Evolutionary conservation across 1,284 basidiomycete species (phyloP), one percentile per base, ranked within the genome.

Genomic region (Puccinia novopanici): DNA sequence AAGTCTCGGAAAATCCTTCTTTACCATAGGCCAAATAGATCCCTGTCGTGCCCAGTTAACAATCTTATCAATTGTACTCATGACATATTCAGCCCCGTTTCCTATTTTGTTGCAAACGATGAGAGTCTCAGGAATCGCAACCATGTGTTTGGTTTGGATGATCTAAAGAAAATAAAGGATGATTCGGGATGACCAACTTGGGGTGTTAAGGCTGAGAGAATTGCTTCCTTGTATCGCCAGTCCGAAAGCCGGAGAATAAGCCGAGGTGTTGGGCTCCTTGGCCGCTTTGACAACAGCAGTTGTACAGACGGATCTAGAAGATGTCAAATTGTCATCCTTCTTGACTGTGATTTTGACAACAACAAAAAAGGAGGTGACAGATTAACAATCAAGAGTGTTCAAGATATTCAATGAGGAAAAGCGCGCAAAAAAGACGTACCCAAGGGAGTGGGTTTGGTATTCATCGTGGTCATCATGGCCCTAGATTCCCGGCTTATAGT

Each of bases 1-100:
- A 22, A 52, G 17, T 24, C 8, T 3, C 45, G 45, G 19, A 5
- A 65, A 37, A 10, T 34, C 34, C 17, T 6, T 30, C n/a, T 94
- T 98, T 68, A 95, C 98, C 95, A 99, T 97, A 61, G 97, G 97
- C 97, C 97, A 99, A 91, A 98, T 96, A 45, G 94, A 97, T 80
- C 96, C 92, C 87, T 98, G 95, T 81, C 96, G 89, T 19, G 92
- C 95, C 96, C 96, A 99, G 87, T 99, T 99, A 84, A 92, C 93
- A 61, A 99, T 90, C 88, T 98, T 98, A 88, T 99, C 96, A 81
- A 98, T 88, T 0, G 95, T 96, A 0, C 95, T 94, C 61, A 99
- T 89, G 0, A 98, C 95, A 89, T 98, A 99, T 87, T 99, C 96
- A 93, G 87, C 80, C 19, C 78, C 78, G 50, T 80, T 80, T 63